A percentile compares a stretch with the other conserved stretches of the same genome.
Conservation (phyloP, 768 basidiomycete species). For the Termitomyces sp. region DNA sequence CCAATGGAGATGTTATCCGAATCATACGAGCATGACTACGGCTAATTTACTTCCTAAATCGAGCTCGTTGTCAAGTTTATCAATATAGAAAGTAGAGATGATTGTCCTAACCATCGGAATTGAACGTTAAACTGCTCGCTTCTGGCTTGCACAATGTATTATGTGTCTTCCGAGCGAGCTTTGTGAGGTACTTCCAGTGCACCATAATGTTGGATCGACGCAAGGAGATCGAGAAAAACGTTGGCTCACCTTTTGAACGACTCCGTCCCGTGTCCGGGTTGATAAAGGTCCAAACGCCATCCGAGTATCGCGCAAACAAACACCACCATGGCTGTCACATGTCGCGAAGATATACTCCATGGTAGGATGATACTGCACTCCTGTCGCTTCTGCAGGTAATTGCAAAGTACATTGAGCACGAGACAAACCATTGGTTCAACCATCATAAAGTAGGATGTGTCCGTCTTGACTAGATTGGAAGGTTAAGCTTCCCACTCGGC, state of each 20-base stretch:
- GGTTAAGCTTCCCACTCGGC: not conserved
- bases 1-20: not conserved
- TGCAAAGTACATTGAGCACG: constrained; percentile 51
- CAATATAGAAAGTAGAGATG: not conserved
- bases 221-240: not conserved
- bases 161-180: constrained; percentile 36
- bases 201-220: not conserved
- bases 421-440: constrained; percentile 32
- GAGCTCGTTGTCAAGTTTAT: not conserved
- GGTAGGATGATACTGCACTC: constrained; percentile 62
- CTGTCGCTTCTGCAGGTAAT: constrained; percentile 53
- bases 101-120: constrained; percentile 53
- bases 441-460: constrained; percentile 58
- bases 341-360: constrained; percentile 70
- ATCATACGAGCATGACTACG: constrained; percentile 62
- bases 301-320: constrained; percentile 65
- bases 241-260: constrained; percentile 45
- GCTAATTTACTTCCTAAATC: constrained; percentile 56
- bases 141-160: constrained; percentile 55
- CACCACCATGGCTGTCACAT: constrained; percentile 53
- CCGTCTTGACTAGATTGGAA: constrained; percentile 62
- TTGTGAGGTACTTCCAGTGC: constrained; percentile 36
- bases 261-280: constrained; percentile 43
- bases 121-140: constrained; percentile 64
- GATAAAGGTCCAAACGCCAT: constrained; percentile 66